Conservation (phyloP, 148 eudicot species). For the Arctostaphylos glauca region DNA sequence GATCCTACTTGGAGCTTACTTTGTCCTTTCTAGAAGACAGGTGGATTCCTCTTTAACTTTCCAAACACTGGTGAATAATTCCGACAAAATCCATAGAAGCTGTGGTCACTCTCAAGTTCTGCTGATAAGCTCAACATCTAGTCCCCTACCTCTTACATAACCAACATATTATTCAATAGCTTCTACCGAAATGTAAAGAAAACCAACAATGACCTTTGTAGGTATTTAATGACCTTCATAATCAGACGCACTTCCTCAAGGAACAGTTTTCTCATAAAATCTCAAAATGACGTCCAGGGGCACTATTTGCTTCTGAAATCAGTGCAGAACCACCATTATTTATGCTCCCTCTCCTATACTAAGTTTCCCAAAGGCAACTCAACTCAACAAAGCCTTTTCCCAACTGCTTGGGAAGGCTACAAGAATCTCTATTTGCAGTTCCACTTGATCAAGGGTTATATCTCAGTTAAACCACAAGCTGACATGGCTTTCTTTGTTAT, state of each 20-base stretch:
- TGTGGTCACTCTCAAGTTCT: neutral
- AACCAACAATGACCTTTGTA: neutral
- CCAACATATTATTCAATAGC: neutral
- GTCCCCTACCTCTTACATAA: neutral
- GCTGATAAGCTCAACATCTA: neutral
- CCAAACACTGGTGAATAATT: neutral
- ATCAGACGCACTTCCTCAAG: neutral
- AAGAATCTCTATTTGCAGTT: neutral
- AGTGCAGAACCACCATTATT: neutral
- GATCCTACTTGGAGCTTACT: neutral
- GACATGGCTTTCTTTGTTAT: neutral
- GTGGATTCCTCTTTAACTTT: neutral
- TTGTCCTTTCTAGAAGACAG: neutral
- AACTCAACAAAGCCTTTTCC: neutral
- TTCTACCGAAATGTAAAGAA: neutral
- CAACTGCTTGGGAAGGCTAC: neutral
- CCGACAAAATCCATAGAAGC: neutral
- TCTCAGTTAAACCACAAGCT: neutral
- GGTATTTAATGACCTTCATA: neutral
- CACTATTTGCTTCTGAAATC: neutral
- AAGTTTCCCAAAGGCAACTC: neutral
- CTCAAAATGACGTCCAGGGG: neutral
- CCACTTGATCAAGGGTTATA: neutral
- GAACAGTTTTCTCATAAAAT: neutral
- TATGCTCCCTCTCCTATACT: neutral